Evolutionary conservation across 2,329 filamentous ascomycete genomes (phyloP).

Genomic region (Lecanoromycetidae sp.): DNA sequence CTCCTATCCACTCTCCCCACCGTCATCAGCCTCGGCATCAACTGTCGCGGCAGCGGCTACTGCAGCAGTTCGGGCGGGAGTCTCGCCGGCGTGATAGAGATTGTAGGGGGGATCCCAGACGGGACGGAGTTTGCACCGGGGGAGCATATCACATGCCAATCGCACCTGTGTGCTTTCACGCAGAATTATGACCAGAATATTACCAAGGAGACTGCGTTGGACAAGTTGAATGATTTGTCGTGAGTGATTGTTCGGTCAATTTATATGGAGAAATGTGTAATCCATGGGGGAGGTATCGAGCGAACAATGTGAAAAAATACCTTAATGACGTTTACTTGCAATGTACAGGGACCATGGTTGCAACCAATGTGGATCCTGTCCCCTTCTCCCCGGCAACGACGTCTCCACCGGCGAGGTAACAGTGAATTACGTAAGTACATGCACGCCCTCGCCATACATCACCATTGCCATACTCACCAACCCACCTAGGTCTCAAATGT

Average conservation of each 20-base stretch:
- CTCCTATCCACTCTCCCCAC: too few species aligned
- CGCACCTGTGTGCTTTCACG: not conserved
- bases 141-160: not conserved
- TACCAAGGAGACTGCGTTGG: not conserved
- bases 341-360: slow-evolving; percentile 2
- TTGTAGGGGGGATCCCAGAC: not conserved
- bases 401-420: slow-evolving; percentile 3
- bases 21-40: not conserved
- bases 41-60: not conserved
- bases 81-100: not conserved
- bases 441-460: too few species aligned
- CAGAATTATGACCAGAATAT: not conserved
- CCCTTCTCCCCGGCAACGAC: slow-evolving; percentile 3
- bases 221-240: not conserved
- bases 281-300: too few species aligned
- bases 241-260: too few species aligned
- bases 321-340: too few species aligned
- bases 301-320: not conserved
- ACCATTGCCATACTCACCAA: not conserved
- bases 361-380: slow-evolving; percentile 2
- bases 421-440: slow-evolving; percentile 5
- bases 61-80: not conserved
- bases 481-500: not conserved
- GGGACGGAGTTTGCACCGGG: not conserved
- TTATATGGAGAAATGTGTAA: too few species aligned